Conservation (phyloP, 129 eudicot genomes). For the Chrysanthemum seticuspe region DNA sequence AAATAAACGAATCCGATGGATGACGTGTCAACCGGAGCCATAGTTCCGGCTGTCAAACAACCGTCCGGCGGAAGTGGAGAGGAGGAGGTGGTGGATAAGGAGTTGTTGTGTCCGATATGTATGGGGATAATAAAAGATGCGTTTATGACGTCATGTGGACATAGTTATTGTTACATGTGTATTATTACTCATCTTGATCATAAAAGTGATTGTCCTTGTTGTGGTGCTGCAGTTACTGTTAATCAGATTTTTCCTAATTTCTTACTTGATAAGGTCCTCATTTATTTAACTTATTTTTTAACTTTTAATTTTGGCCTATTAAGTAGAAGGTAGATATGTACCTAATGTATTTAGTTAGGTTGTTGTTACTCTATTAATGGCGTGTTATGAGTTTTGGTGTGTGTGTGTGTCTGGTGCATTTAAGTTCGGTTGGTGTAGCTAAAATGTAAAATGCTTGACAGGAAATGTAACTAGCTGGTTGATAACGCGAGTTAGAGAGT, state of each 20-base stretch:
- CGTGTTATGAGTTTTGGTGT: no score
- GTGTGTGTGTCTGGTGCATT: no score
- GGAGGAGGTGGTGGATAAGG: slow-evolving; percentile 31
- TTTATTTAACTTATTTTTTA: not conserved
- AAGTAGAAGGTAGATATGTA: no score
- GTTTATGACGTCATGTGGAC: slow-evolving; percentile 88
- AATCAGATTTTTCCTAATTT: slow-evolving; percentile 79
- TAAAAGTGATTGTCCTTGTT: slow-evolving; percentile 86
- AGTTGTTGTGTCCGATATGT: slow-evolving; percentile 84
- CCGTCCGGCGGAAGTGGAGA: slow-evolving; percentile 26
- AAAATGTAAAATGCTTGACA: no score
- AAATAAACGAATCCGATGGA: slow-evolving; percentile 23
- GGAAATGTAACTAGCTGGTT: no score
- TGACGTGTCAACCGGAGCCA: slow-evolving; percentile 48
- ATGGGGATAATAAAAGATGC: slow-evolving; percentile 88
- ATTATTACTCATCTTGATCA: slow-evolving; percentile 75
- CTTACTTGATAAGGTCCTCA: slow-evolving; percentile 70
- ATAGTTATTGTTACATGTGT: slow-evolving; percentile 89
- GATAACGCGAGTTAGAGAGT: no score
- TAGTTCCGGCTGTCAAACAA: slow-evolving; percentile 61
- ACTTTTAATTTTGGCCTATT: not conserved
- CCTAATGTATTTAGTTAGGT: no score
- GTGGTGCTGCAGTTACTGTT: slow-evolving; percentile 56
- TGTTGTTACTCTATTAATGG: no score
- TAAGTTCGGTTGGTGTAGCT: no score